phyloP scores from a whole-genome alignment of 495 filamentous ascomycete species.

The Penicillium silybi region DNA sequence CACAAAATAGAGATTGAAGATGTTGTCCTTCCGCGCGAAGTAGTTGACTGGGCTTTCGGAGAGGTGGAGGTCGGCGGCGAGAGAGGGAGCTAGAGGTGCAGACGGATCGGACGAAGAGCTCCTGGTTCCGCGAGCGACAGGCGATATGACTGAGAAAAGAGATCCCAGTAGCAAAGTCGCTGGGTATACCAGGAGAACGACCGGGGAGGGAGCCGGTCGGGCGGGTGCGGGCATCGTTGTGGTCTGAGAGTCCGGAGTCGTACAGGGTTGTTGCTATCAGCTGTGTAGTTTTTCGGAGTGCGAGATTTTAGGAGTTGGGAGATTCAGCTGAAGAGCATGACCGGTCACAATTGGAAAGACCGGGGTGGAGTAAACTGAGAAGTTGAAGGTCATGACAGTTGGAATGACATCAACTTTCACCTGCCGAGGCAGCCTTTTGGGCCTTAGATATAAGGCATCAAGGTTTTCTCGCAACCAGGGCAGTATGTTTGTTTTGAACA shows the following conservation, averaged over 20 bases:
- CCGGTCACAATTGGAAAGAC: neutral
- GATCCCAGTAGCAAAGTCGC: conserved; percentile 72
- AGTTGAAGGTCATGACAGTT: conserved; percentile 1
- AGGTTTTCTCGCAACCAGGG: neutral
- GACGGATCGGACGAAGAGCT: conserved; percentile 44
- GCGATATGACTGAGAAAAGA: conserved; percentile 73
- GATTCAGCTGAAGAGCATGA: neutral
- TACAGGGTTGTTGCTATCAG: neutral
- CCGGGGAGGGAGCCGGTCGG: conserved; percentile 22
- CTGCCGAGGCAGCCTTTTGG: conserved; percentile 12
- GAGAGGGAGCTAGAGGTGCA: conserved; percentile 50
- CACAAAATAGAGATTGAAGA: conserved; percentile 89
- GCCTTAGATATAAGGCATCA: neutral
- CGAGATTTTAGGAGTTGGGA: neutral
- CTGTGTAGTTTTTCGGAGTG: neutral
- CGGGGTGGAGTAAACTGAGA: conserved; percentile 1
- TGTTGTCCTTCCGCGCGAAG: conserved; percentile 87
- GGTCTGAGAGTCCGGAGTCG: conserved; percentile 1
- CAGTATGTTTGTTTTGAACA: no score
- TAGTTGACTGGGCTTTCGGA: conserved; percentile 56
- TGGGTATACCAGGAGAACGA: conserved; percentile 65
- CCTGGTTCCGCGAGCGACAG: conserved; percentile 47
- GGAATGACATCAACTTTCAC: conserved; percentile 20
- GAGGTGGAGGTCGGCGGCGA: conserved; percentile 42
- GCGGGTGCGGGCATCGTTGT: conserved; percentile 22